Evolutionary conservation across 257 asterid genomes (phyloP), one percentile per base, ranked within the genome.

Genomic region (Misopates orontium): DNA sequence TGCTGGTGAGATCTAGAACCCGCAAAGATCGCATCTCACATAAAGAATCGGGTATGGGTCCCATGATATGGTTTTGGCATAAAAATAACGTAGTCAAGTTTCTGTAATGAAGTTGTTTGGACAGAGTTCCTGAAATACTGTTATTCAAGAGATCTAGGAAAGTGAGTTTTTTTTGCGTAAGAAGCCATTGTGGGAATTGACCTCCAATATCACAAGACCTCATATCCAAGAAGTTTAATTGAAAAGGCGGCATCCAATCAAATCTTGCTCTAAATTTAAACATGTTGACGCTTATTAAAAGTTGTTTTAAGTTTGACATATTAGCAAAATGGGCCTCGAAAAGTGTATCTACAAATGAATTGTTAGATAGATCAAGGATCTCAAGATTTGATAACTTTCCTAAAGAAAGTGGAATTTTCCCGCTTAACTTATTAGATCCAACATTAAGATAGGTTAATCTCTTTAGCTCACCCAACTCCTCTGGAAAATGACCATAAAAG

Each of bases 131-230:
- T 62, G 70, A 24, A 28, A 71, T 63, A 41, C 66, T 45, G 19
- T 47, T 44, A 32, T 63, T 55, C 21, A 41, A 13, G 20, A 71
- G 1, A 13, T 13, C 8, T 22, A 71, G 9, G 17, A 0, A n/a
- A 8, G 0, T 0, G 3, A 42, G 70, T 16, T 13, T 14, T 12
- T 55, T 54, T 31, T 63, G 70, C 8, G 22, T 63, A 23, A 24
- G 70, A 48, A 71, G 52, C 70, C 75, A 71, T 20, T 44, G 39
- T 28, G 75, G 66, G 20, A 71, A 55, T 10, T 45, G 47, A 55
- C 66, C 60, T 12, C 1, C 70, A 32, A 71, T 62, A 16, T 19
- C 36, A 48, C 39, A 58, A 42, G 67, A 62, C 5, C 20, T 5
- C 32, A 45, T 0, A 5, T 0, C 4, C 1, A 62, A 41, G 0